A percentile compares a stretch with the other conserved stretches of the same genome.
phyloP scores from a whole-genome alignment of 768 basidiomycete genomes.

The Neoboletus brunneissimus region DNA sequence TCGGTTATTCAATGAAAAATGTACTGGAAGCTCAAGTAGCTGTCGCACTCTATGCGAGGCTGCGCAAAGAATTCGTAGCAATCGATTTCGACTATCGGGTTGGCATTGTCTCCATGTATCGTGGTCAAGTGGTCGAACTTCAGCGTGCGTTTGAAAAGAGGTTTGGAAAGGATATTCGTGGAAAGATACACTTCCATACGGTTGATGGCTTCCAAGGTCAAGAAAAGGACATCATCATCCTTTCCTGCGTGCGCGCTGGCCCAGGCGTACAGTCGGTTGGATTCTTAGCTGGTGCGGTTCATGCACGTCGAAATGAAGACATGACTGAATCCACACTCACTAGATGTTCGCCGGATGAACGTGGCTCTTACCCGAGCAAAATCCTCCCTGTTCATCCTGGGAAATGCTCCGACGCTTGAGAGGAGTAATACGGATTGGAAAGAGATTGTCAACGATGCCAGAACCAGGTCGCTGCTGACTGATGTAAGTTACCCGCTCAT shows the following conservation, averaged over 20 bases:
- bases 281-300: constrained; percentile 70
- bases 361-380: constrained; percentile 98
- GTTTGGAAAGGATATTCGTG: constrained; percentile 69
- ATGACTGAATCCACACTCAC: background rate
- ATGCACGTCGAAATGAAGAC: background rate
- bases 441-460: constrained; percentile 73
- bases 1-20: constrained; percentile 75
- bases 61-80: constrained; percentile 61
- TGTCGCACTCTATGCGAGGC: constrained; percentile 68
- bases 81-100: constrained; percentile 54
- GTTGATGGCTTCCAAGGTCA: constrained; percentile 99
- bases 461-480: constrained; percentile 56
- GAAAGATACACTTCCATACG: constrained; percentile 88
- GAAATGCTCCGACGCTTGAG: constrained; percentile 86
- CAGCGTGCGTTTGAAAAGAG: constrained; percentile 61
- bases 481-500: constrained; percentile 43
- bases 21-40: constrained; percentile 70
- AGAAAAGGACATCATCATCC: constrained; percentile 96
- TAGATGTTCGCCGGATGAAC: constrained; percentile 89
- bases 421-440: constrained; percentile 81
- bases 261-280: constrained; percentile 80
- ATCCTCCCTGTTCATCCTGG: constrained; percentile 91
- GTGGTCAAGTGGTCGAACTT: constrained; percentile 80
- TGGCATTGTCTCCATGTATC: constrained; percentile 91
- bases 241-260: constrained; percentile 94